phyloP scores from a whole-genome alignment of 2,329 filamentous ascomycete species.

The Aspergillus sp. region DNA sequence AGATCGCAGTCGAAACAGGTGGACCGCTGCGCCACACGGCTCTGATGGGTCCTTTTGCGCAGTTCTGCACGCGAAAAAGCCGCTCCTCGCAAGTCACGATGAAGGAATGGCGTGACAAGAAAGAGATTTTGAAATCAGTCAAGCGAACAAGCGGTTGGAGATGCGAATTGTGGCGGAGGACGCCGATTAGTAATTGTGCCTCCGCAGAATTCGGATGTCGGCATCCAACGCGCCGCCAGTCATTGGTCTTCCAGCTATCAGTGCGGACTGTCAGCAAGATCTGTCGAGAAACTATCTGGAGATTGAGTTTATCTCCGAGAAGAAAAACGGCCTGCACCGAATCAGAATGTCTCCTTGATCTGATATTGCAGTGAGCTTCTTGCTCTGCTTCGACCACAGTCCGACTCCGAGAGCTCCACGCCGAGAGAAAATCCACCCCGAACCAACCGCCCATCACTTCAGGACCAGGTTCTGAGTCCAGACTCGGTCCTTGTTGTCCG shows the following conservation, averaged over 20 bases:
- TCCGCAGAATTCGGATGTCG: constrained; percentile 3
- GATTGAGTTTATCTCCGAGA: neutral
- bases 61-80: neutral
- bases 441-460: neutral
- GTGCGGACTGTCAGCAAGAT: neutral
- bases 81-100: neutral
- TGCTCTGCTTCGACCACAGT: too few relatives aligned
- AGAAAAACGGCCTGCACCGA: neutral
- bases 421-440: neutral
- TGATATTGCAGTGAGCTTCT: neutral
- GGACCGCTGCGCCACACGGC: neutral
- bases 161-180: constrained; percentile 2
- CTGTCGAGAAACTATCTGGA: neutral
- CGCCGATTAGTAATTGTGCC: neutral
- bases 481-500: neutral
- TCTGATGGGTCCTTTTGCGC: neutral
- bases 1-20: neutral
- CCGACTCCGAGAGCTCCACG: neutral
- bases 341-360: neutral
- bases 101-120: neutral
- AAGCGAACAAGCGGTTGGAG: neutral
- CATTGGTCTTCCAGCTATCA: too few relatives aligned
- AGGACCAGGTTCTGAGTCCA: neutral
- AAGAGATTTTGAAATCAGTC: neutral
- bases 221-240: neutral